Evolutionary conservation across 2,329 filamentous ascomycete species (phyloP), one percentile per base, ranked within the genome.

Genomic region (Ustulina deusta): DNA sequence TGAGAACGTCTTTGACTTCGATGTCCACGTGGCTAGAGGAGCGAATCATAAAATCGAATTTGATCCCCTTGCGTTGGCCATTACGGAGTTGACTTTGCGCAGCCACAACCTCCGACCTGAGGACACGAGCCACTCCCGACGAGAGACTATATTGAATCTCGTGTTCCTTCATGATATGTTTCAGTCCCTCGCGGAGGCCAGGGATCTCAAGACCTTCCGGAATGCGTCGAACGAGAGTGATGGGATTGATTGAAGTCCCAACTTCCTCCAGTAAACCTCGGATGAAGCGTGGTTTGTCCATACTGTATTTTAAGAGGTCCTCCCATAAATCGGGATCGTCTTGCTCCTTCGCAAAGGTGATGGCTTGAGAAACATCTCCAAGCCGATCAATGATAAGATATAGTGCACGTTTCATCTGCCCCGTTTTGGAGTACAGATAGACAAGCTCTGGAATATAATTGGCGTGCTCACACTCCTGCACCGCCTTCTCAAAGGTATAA

Each of bases 231-330:
- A 99, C 93, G 3, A 99, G 87, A 17, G 91, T 92, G 69, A 98
- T 95, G 0, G 96, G 96, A 75, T 98, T 91, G 75, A 99, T 96
- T 1, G 93, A 89, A 0, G 94, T 98, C 40, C 96, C 96, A 1
- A 97, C 95, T 81, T 98, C 93, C 75, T 97, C 93, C 0, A 99
- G 87, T 3, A 99, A 83, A 0, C 93, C 94, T 13, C 93, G 91
- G 72, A 99, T 98, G 81, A 99, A 99, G 46, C 89, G 89, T 0
- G 96, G 96, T 77, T 97, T 97, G 81, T 97, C 94, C 96, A 99
- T 98, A 68, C 92, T 95, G 79, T 98, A 98, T 73, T 95, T 90
- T 6, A 99, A 87, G 7, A 99, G 85, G 75, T 98, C 94, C 71
- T 97, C 92, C 96, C 96, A 99, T 0, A 99, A 85, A 73, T 97